Base-by-base conservation (phyloP, 495 filamentous ascomycete genomes). In the Talaromyces ruber region DNA sequence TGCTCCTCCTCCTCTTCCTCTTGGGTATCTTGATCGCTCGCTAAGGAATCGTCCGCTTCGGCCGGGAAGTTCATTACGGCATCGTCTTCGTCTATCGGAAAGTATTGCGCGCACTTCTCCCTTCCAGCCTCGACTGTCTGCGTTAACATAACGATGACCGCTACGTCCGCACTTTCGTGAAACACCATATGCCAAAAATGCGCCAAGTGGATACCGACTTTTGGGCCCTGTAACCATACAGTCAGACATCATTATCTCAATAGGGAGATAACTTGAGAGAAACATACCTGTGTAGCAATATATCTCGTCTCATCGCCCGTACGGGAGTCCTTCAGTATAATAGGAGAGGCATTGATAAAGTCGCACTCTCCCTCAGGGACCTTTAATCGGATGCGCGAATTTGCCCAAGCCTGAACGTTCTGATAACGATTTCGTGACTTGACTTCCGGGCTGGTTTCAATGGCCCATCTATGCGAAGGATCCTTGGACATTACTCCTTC, bases 101-200 rank as follows among this genome's bases (percentile, higher is more conserved):
- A 99, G 66, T 99, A 99, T 51, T 87, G 92, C 50, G 79, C 90
- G 70, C 95, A 98, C 72, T 99, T 98, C 66, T 97, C 90, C 64
- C 81, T 79, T n/a, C 83, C 85, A 2, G 80, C 76, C 71, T 96
- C 93, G 63, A 90, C 85, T 0, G 90, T 96, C 69, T 93, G 89
- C 22, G 93, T 98, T 64, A 98, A 83, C 95, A 98, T 98, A 29
- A 98, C 87, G 58, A 99, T 88, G 24, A 99, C 91, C 2, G 85
- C 90, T 0, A 90, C 87, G 37, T 86, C 86, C 24, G 81, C 73
- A 25, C 86, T 86, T 74, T 97, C 91, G 61, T 96, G 87, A 74
- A 91, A 91, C 28, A 97, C 78, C 94, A 99, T 99, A 64, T 94
- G 90, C 92, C 93, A 99, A 50, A 95, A 88, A 68, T 96, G 90